phyloP scores from a whole-genome alignment of 371 early-diverging fungal species.

The Mortierella sp. region DNA sequence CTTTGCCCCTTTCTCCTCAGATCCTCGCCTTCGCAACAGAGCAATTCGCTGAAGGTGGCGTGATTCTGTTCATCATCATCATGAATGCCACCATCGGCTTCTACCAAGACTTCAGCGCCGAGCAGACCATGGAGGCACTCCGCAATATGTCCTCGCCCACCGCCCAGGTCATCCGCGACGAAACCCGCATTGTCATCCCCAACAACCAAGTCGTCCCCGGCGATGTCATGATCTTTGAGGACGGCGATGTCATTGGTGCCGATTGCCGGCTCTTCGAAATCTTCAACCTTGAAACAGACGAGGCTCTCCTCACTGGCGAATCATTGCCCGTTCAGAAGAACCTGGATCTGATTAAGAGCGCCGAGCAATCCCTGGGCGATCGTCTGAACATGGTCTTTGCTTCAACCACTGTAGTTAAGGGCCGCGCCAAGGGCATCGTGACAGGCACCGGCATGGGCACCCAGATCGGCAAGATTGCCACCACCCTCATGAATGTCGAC shows the following conservation, averaged over 20 bases:
- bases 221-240: constrained; percentile 87
- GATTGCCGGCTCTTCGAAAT: constrained; percentile 88
- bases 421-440: constrained; percentile 73
- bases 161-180: constrained; percentile 84
- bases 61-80: constrained; percentile 80
- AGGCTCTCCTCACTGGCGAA: constrained; percentile 92
- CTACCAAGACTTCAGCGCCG: constrained; percentile 90
- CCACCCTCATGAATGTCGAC: constrained; percentile 80
- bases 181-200: constrained; percentile 71
- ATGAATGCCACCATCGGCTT: constrained; percentile 88
- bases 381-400: constrained; percentile 70
- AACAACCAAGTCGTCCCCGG: constrained; percentile 88
- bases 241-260: constrained; percentile 91
- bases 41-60: constrained; percentile 77
- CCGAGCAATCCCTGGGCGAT: constrained; percentile 70
- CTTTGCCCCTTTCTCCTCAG: neutral
- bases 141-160: constrained; percentile 83
- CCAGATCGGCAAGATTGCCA: constrained; percentile 93
- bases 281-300: constrained; percentile 88
- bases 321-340: constrained; percentile 79
- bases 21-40: constrained; percentile 64
- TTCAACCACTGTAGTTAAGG: constrained; percentile 73
- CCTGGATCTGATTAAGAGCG: constrained; percentile 57
- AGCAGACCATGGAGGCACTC: constrained; percentile 90
- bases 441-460: constrained; percentile 87